Evolutionary conservation across 345 rosid genomes (phyloP), one percentile per base, ranked within the genome.

Genomic region (Barbarea vulgaris): DNA sequence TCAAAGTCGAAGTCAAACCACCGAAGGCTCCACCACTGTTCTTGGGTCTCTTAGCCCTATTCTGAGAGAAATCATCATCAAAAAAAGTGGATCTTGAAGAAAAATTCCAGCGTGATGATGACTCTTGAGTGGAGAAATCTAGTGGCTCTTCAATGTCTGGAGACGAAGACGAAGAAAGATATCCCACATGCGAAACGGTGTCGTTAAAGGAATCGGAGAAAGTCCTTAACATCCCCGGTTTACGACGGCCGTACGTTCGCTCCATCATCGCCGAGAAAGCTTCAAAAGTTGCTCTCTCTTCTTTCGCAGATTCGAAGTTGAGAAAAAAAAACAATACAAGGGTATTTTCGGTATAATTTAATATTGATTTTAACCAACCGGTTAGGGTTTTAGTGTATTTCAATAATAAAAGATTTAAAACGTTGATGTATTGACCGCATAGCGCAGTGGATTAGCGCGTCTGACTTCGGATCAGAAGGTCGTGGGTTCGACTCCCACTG

Each of bases 391-490:
- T 1, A n/a, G 7, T 34, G 3, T 9, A 9, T 9, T 0, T 1
- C 9, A 2, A 34, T 34, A 39, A 3, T 2, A 39, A 12, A 37
- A 11, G 1, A 1, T 30, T 30, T 6, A 30, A 30, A 14, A 1
- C 0, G 2, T 6, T 44, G 13, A 0, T 3, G 17, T 6, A 18
- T 0, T 3, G 82, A 85, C 85, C 87, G 94, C 94, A 88, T 90
- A 92, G 97, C 93, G 91, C 93, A 90, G 91, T 90, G 91, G 93
- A 90, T 90, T 88, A 88, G 93, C 89, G 93, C 93, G 90, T 93
- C 89, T 87, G 91, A 88, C 97, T 93, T 93, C 93, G 94, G 90
- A 84, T 89, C 91, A 88, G 83, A 85, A 91, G 97, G 97, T 86
- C 91, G 89, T 82, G 86, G 89, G 90, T 84, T 89, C 91, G 91